Conservation (phyloP, 2,329 filamentous ascomycete genomes). For the Alternaria arbusti region DNA sequence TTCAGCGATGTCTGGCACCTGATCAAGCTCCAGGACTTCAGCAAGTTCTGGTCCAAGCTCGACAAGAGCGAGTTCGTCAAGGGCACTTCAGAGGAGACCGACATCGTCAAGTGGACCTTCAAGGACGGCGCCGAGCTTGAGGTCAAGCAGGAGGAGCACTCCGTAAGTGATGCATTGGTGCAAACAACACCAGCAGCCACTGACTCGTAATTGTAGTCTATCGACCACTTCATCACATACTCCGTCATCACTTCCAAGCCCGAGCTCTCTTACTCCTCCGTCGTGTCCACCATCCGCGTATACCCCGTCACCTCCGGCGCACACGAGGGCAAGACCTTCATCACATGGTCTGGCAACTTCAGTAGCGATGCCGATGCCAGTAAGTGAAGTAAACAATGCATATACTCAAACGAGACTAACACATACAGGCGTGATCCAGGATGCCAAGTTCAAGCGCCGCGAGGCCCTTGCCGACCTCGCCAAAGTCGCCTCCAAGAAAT, state of each 20-base stretch:
- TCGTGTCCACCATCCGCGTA: slow-evolving; percentile 70
- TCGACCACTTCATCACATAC: slow-evolving; percentile 79
- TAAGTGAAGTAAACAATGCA: slow-evolving; percentile 46
- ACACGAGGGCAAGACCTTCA: slow-evolving; percentile 68
- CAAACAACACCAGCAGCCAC: not conserved
- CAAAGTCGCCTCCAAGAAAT: slow-evolving; percentile 54
- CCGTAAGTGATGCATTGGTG: slow-evolving; percentile 55
- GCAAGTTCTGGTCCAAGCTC: slow-evolving; percentile 70
- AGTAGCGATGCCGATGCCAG: slow-evolving; percentile 73
- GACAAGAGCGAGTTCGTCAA: slow-evolving; percentile 68
- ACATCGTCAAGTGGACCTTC: slow-evolving; percentile 74
- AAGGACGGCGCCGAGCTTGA: slow-evolving; percentile 72
- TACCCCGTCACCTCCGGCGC: slow-evolving; percentile 71
- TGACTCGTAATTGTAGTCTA: slow-evolving; percentile 34
- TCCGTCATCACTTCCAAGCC: slow-evolving; percentile 71
- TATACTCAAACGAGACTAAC: not conserved
- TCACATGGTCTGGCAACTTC: slow-evolving; percentile 74
- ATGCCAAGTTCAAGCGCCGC: slow-evolving; percentile 77
- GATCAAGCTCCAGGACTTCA: slow-evolving; percentile 75
- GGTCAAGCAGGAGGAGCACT: slow-evolving; percentile 79
- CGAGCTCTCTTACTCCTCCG: slow-evolving; percentile 69
- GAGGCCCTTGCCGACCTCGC: slow-evolving; percentile 73
- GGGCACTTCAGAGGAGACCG: slow-evolving; percentile 67
- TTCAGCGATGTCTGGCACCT: slow-evolving; percentile 74
- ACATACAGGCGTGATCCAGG: slow-evolving; percentile 69